These are phyloP conservation scores for Stephania cephalantha DNA, from an alignment of 164 flowering plant species.

Conservation along the genomic window DNA sequence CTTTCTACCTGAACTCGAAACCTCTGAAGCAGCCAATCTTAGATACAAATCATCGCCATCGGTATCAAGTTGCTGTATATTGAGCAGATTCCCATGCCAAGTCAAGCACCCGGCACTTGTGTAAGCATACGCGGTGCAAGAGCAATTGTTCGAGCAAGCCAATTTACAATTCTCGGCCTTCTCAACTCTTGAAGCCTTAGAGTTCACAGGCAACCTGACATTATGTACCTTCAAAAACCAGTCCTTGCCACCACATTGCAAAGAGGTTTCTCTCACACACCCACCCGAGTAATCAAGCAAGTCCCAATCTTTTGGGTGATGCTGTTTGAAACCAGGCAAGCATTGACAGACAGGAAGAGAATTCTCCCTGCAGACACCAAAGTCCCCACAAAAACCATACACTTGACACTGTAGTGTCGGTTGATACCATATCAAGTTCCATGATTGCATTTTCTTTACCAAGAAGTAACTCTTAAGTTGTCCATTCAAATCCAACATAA, in stretches of 20 bases:
- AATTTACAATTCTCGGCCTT: constrained; percentile 19
- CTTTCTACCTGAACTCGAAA: background rate
- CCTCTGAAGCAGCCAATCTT: constrained; percentile 19
- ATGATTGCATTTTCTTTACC: constrained; percentile 8
- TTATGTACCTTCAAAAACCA: background rate
- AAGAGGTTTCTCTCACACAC: constrained; percentile 15
- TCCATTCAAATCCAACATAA: constrained; percentile 13
- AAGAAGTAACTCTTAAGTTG: constrained; percentile 8
- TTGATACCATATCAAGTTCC: constrained; percentile 20
- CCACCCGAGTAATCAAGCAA: constrained; percentile 20
- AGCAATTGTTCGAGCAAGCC: constrained; percentile 28
- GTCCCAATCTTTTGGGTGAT: constrained; percentile 11
- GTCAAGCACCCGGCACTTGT: constrained; percentile 13
- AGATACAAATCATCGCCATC: constrained; percentile 14
- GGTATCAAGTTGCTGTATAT: constrained; percentile 14
- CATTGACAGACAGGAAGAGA: constrained; percentile 15
- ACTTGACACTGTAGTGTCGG: constrained; percentile 21
- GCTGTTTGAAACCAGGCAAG: constrained; percentile 21
- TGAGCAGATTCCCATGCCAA: constrained; percentile 26
- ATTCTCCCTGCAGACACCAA: constrained; percentile 20
- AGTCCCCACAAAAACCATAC: constrained; percentile 24
- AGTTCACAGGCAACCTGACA: background rate
- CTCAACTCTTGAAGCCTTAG: background rate
- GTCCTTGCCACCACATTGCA: background rate
- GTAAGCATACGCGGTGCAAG: constrained; percentile 32